Evolutionary conservation across 208 protist genomes (phyloP).

Genomic region (Leishmania guyanensis): DNA sequence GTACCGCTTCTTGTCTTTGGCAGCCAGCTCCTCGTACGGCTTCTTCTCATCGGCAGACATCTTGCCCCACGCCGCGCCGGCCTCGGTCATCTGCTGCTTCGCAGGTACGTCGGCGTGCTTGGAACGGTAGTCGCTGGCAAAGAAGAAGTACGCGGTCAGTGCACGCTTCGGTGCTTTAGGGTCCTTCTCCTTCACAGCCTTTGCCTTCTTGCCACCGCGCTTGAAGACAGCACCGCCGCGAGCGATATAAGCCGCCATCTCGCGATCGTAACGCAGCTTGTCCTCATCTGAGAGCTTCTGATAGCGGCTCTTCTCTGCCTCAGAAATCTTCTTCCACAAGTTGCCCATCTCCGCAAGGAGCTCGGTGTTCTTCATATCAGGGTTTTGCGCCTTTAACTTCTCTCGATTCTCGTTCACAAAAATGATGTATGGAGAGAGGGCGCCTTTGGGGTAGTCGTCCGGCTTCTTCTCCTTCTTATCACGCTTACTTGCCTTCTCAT

Average conservation of each 20-base stretch:
- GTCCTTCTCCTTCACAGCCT: slow-evolving; percentile 79
- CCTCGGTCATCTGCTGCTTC: slow-evolving; percentile 65
- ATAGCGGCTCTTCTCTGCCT: slow-evolving; percentile 78
- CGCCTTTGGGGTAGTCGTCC: slow-evolving; percentile 83
- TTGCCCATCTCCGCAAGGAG: slow-evolving; percentile 65
- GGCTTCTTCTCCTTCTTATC: slow-evolving; percentile 77
- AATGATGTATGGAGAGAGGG: slow-evolving; percentile 73
- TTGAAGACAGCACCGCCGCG: slow-evolving; percentile 59
- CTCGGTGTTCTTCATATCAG: slow-evolving; percentile 71
- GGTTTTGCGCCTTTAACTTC: slow-evolving; percentile 66
- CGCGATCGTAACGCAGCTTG: slow-evolving; percentile 77
- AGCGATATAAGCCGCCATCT: slow-evolving; percentile 77
- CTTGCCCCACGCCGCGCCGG: slow-evolving; percentile 71
- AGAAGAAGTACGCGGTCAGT: slow-evolving; percentile 82
- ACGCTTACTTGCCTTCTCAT: slow-evolving; percentile 37
- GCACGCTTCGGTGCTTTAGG: slow-evolving; percentile 84
- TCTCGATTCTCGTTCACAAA: slow-evolving; percentile 79
- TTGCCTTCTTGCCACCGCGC: slow-evolving; percentile 48
- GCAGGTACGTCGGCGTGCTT: slow-evolving; percentile 58
- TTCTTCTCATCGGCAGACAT: slow-evolving; percentile 72
- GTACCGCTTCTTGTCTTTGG: slow-evolving; percentile 86
- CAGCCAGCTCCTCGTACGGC: slow-evolving; percentile 78
- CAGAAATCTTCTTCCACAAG: slow-evolving; percentile 62
- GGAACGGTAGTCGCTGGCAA: slow-evolving; percentile 67
- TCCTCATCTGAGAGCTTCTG: slow-evolving; percentile 72